A percentile compares a stretch with the other conserved stretches of the same genome.
phyloP scores from a whole-genome alignment of 768 basidiomycete species.

The Lactarius hatsudake region DNA sequence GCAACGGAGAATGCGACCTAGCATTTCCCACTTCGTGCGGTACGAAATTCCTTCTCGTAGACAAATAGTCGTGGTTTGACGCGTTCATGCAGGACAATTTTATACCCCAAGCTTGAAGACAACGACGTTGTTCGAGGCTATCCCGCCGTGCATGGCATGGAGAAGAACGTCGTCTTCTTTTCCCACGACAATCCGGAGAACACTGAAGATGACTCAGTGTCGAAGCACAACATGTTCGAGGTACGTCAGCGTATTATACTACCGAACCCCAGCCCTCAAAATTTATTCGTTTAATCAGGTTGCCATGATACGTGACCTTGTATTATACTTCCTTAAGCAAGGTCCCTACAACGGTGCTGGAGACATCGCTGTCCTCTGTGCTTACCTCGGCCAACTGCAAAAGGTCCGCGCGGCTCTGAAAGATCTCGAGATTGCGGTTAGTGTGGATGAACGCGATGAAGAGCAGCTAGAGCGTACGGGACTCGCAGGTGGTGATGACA shows the following conservation, averaged over 20 bases:
- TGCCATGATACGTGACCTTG: slow-evolving; percentile 52
- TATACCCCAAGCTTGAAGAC: slow-evolving; percentile 62
- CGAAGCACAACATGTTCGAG: slow-evolving; percentile 68
- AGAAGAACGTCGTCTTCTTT: slow-evolving; percentile 65
- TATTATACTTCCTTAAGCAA: slow-evolving; percentile 52
- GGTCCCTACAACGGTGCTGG: slow-evolving; percentile 46
- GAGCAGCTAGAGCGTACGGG: slow-evolving; percentile 56
- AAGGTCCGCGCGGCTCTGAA: slow-evolving; percentile 43
- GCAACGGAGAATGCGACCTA: slow-evolving; percentile 73
- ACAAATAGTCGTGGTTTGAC: not conserved
- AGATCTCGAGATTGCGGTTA: slow-evolving; percentile 49
- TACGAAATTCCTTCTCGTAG: slow-evolving; percentile 28
- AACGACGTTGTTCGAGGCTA: slow-evolving; percentile 51
- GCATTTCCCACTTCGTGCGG: slow-evolving; percentile 62
- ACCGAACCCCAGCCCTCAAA: not conserved
- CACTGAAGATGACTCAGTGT: slow-evolving; percentile 55
- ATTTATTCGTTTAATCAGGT: slow-evolving; percentile 28
- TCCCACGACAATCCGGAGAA: slow-evolving; percentile 61
- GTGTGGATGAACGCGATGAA: slow-evolving; percentile 69
- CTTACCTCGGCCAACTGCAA: slow-evolving; percentile 51
- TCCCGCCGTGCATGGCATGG: slow-evolving; percentile 58
- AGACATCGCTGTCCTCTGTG: slow-evolving; percentile 55
- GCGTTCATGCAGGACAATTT: slow-evolving; percentile 42
- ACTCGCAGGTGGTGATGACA: slow-evolving; percentile 37
- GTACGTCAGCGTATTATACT: slow-evolving; percentile 36